A percentile compares a stretch with the other conserved stretches of the same genome.
Conservation (phyloP, 108 stramenopile genomes). For the Mediolabrus comicus region DNA sequence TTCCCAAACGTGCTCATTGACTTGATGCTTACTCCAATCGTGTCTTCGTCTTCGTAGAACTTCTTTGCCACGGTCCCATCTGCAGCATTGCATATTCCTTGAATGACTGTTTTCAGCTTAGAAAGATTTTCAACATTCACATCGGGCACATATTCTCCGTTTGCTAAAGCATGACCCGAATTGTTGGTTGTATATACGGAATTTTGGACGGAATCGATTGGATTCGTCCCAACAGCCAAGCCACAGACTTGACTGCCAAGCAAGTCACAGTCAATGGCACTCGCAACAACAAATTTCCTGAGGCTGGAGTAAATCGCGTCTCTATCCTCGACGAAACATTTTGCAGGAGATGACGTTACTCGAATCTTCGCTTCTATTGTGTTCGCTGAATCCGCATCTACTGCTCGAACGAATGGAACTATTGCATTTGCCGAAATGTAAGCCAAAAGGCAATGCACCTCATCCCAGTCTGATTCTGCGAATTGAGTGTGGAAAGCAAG, state of each 20-base stretch:
- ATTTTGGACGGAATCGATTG: constrained; percentile 7
- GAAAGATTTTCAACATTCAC: constrained; percentile 10
- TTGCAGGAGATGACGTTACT: background rate
- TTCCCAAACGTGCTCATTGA: constrained; percentile 41
- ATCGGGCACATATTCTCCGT: constrained; percentile 29
- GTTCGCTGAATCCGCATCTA: constrained; percentile 15
- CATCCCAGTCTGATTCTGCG: constrained; percentile 1
- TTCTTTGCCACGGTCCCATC: constrained; percentile 3
- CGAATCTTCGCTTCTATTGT: constrained; percentile 18
- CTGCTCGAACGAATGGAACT: constrained; percentile 22
- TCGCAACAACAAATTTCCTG: constrained; percentile 11
- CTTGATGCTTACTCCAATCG: constrained; percentile 25
- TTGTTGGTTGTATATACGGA: constrained; percentile 4
- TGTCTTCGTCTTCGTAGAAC: constrained; percentile 6
- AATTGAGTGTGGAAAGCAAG: constrained; percentile 23
- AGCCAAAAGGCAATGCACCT: constrained; percentile 19
- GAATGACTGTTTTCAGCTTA: constrained; percentile 6
- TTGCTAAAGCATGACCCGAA: constrained; percentile 18
- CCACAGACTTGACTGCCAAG: constrained; percentile 31
- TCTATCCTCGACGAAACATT: background rate
- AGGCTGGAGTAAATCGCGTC: constrained; percentile 26
- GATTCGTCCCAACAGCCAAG: background rate
- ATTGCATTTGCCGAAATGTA: constrained; percentile 26
- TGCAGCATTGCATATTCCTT: constrained; percentile 19
- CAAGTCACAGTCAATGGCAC: constrained; percentile 32